Conservation (phyloP, 1,284 basidiomycete species). For the Erythrobasidium hasegawianum region DNA sequence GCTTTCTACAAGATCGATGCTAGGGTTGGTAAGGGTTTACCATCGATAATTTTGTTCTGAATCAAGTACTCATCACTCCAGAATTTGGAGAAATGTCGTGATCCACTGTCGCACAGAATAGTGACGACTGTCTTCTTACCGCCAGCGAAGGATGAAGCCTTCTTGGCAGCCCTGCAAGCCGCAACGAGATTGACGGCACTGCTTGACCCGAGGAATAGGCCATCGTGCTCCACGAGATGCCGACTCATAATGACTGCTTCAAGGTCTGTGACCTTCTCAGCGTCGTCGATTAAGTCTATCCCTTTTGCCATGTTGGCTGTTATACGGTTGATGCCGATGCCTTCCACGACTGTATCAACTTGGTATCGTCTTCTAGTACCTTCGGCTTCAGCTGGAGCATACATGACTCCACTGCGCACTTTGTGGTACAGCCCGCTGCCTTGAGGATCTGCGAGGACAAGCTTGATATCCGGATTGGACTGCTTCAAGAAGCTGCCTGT, state of each 20-base stretch:
- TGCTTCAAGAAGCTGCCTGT: constrained; percentile 71
- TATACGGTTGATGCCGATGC: constrained; percentile 78
- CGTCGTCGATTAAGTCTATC: constrained; percentile 75
- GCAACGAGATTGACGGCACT: constrained; percentile 94
- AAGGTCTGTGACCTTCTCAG: constrained; percentile 77
- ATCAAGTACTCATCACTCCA: constrained; percentile 34
- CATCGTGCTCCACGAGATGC: constrained; percentile 81
- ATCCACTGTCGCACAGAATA: constrained; percentile 60
- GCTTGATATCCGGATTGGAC: constrained; percentile 60
- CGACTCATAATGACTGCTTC: constrained; percentile 91
- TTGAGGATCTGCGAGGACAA: constrained; percentile 85
- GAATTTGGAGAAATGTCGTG: constrained; percentile 43
- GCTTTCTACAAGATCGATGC: neutral
- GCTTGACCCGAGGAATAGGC: constrained; percentile 90
- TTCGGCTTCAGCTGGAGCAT: constrained; percentile 82
- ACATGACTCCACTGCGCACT: constrained; percentile 93
- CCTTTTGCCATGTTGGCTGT: constrained; percentile 83
- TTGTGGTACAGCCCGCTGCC: constrained; percentile 80
- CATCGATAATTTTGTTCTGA: neutral
- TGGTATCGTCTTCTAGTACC: constrained; percentile 91
- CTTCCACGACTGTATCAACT: constrained; percentile 66
- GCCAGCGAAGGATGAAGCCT: constrained; percentile 53
- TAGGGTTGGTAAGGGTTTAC: neutral
- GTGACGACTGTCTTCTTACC: constrained; percentile 67
- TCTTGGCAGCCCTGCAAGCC: constrained; percentile 70